Conservation (phyloP, 495 filamentous ascomycete species). For the Penicillium riverlandense region DNA sequence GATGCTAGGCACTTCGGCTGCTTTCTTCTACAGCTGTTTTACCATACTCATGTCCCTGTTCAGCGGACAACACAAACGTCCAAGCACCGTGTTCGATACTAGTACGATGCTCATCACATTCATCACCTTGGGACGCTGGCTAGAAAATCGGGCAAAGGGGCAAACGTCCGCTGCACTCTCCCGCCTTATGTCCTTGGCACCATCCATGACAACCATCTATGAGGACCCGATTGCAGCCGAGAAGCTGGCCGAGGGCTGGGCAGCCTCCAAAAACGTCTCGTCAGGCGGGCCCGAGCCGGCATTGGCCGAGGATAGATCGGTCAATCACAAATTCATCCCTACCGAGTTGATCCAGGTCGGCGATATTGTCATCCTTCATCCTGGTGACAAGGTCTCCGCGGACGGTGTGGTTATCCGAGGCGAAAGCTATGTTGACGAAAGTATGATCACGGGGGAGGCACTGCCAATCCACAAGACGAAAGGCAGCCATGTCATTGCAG, state of each 20-base stretch:
- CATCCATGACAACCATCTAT: conserved; percentile 96
- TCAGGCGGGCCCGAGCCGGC: conserved; percentile 35
- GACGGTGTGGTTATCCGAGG: conserved; percentile 83
- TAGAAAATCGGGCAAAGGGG: conserved; percentile 94
- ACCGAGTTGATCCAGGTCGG: conserved; percentile 94
- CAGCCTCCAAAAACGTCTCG: conserved; percentile 1
- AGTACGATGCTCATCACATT: conserved; percentile 99
- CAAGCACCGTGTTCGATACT: conserved; percentile 90
- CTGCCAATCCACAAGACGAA: conserved; percentile 85
- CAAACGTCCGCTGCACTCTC: conserved; percentile 94
- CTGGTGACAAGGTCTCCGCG: conserved; percentile 94
- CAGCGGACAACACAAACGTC: conserved; percentile 61
- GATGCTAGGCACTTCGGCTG: conserved; percentile 88
- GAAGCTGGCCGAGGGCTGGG: conserved; percentile 79
- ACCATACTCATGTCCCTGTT: conserved; percentile 80
- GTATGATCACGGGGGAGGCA: conserved; percentile 97
- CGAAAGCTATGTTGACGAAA: conserved; percentile 92
- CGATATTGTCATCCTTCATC: conserved; percentile 86
- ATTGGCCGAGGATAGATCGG: conserved; percentile 45
- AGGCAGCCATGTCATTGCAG: conserved; percentile 77
- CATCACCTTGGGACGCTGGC: conserved; percentile 81
- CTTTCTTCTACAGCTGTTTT: conserved; percentile 92
- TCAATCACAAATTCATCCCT: conserved; percentile 74
- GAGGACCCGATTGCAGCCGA: conserved; percentile 92
- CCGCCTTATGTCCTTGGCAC: conserved; percentile 89